Evolutionary conservation across 2,329 filamentous ascomycete species (phyloP).

Genomic region (Dendryphion nanum): DNA sequence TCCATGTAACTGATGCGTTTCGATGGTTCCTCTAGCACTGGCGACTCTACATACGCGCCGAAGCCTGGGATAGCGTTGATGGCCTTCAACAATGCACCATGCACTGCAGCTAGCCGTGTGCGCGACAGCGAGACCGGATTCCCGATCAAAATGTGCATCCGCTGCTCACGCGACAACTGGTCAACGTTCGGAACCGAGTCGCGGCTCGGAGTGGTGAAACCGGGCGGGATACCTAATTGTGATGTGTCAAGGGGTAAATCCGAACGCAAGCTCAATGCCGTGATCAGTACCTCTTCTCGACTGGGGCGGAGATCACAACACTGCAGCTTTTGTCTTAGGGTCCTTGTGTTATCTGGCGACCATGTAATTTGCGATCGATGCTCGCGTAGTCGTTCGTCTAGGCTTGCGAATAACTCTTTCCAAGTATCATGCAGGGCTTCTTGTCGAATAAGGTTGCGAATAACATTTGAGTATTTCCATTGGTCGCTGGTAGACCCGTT

Average conservation of each 20-base stretch:
- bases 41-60: slow-evolving; percentile 23
- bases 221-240: slow-evolving; percentile 29
- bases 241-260: slow-evolving; percentile 28
- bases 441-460: slow-evolving; percentile 38
- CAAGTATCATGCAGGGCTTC: slow-evolving; percentile 36
- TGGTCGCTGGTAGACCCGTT: slow-evolving; percentile 33
- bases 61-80: slow-evolving; percentile 12
- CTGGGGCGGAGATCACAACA: slow-evolving; percentile 38
- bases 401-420: slow-evolving; percentile 34
- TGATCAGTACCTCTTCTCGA: slow-evolving; percentile 36
- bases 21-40: slow-evolving; percentile 21
- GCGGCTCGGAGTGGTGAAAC: slow-evolving; percentile 34
- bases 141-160: slow-evolving; percentile 37
- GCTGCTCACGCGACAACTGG: slow-evolving; percentile 30
- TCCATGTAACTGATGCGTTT: slow-evolving; percentile 40
- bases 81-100: slow-evolving; percentile 29
- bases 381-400: slow-evolving; percentile 32
- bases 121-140: slow-evolving; percentile 24
- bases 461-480: slow-evolving; percentile 40
- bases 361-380: slow-evolving; percentile 38
- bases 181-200: slow-evolving; percentile 35
- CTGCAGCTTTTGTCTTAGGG: slow-evolving; percentile 37
- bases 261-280: slow-evolving; percentile 35
- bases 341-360: slow-evolving; percentile 36
- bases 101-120: slow-evolving; percentile 28